These are phyloP conservation scores for Amphicarpaea edgeworthii DNA, from an alignment of 306 rosid genomes.

Conservation along the genomic window DNA sequence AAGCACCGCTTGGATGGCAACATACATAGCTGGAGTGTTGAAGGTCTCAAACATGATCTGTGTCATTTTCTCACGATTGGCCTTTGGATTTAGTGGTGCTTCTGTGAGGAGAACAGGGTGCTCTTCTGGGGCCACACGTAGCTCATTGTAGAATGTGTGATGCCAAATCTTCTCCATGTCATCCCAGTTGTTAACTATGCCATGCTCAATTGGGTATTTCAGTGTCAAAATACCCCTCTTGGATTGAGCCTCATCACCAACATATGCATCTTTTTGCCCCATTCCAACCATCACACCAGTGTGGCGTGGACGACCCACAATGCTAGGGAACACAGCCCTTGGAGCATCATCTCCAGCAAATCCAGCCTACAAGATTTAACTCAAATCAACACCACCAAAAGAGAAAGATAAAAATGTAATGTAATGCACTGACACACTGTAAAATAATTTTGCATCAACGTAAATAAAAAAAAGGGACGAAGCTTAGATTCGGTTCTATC, in stretches of 20 bases:
- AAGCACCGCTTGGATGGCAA: constrained; percentile 96
- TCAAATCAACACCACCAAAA: background rate
- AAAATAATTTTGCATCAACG: too few species aligned
- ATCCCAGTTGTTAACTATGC: constrained; percentile 96
- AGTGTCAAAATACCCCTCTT: constrained; percentile 93
- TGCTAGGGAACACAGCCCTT: constrained; percentile 98
- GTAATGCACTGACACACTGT: too few species aligned
- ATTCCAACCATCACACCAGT: constrained; percentile 99
- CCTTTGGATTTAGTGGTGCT: constrained; percentile 98
- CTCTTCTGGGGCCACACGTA: constrained; percentile 96
- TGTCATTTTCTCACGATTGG: constrained; percentile 96
- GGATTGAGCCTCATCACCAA: constrained; percentile 97
- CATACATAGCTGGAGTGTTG: constrained; percentile 97
- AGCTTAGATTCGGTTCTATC: too few species aligned
- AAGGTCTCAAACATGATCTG: constrained; percentile 97
- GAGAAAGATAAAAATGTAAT: too few species aligned
- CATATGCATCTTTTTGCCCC: constrained; percentile 99
- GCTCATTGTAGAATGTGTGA: constrained; percentile 94
- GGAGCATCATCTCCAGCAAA: constrained; percentile 99
- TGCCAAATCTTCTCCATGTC: constrained; percentile 99
- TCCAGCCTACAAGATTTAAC: constrained; percentile 71
- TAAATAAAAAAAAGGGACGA: too few species aligned
- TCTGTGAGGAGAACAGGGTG: constrained; percentile 98
- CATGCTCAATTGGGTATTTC: constrained; percentile 95
- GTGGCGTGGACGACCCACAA: constrained; percentile 97